A percentile compares a stretch with the other conserved stretches of the same genome.
These are phyloP conservation scores for Phylloporus sp. DNA, from an alignment of 1,284 basidiomycete species.

Conservation along the genomic window DNA sequence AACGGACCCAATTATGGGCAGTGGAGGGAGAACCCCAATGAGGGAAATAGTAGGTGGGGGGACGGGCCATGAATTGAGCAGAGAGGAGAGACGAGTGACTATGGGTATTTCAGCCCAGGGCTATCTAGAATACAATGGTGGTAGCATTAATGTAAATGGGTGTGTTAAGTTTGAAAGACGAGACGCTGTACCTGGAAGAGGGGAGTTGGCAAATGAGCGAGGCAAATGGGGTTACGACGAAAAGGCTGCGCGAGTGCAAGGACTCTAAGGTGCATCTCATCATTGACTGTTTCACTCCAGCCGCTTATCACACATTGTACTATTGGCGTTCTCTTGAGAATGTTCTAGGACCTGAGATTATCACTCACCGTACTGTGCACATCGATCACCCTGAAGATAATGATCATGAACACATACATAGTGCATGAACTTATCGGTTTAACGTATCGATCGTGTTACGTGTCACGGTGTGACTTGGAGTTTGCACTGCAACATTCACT, in stretches of 20 bases:
- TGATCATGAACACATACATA: too few species aligned
- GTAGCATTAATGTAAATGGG: constrained; percentile 42
- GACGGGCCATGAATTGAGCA: constrained; percentile 56
- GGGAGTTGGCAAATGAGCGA: constrained; percentile 33
- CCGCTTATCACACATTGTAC: too few species aligned
- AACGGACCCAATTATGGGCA: constrained; percentile 59
- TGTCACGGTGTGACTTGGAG: too few species aligned
- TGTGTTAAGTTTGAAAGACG: constrained; percentile 24
- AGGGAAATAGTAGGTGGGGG: constrained; percentile 66
- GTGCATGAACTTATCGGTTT: too few species aligned
- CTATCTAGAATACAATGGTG: constrained; percentile 47
- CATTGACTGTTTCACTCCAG: too few species aligned
- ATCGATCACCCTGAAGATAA: too few species aligned
- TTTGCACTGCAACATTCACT: too few species aligned
- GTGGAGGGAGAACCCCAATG: constrained; percentile 70
- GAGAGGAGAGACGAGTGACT: constrained; percentile 26
- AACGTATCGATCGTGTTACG: too few species aligned
- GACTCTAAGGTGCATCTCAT: constrained; percentile 36
- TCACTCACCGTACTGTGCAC: too few species aligned
- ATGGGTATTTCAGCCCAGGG: constrained; percentile 29
- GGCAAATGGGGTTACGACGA: constrained; percentile 35
- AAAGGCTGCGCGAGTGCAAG: constrained; percentile 21
- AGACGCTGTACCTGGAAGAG: constrained; percentile 26
- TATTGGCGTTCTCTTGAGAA: too few species aligned
- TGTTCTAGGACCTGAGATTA: too few species aligned